A percentile compares a stretch with the other conserved stretches of the same genome.
Conservation (phyloP, 2,329 filamentous ascomycete species). For the Penicillium decumbens region DNA sequence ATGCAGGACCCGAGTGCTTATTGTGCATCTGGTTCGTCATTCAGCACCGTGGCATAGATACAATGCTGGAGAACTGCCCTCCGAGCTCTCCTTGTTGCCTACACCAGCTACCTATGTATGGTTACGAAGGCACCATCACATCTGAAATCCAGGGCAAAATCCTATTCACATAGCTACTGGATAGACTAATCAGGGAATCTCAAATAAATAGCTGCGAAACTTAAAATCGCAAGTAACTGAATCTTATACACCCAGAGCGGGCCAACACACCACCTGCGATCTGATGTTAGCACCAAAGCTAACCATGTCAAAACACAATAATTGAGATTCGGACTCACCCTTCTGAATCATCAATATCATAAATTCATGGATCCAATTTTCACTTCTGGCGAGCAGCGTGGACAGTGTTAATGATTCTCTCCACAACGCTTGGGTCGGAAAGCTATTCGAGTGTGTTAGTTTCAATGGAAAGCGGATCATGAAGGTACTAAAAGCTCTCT, state of each 20-base stretch:
- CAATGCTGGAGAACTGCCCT: neutral
- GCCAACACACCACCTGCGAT: neutral
- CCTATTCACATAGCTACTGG: constrained; percentile 19
- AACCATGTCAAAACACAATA: neutral
- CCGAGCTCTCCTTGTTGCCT: neutral
- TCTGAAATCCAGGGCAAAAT: constrained; percentile 5
- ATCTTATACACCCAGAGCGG: neutral
- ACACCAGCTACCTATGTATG: neutral
- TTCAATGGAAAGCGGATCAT: neutral
- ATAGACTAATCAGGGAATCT: constrained; percentile 23
- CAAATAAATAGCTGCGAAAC: constrained; percentile 16
- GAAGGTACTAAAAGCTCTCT: constrained; percentile 34
- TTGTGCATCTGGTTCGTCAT: neutral
- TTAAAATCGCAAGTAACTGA: constrained; percentile 6
- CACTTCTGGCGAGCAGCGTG: constrained; percentile 50
- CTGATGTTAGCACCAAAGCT: neutral
- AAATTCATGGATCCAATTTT: constrained; percentile 15
- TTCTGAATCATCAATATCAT: constrained; percentile 22
- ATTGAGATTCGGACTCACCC: constrained; percentile 3
- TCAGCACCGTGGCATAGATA: neutral
- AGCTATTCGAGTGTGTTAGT: constrained; percentile 51
- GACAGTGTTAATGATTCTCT: constrained; percentile 80
- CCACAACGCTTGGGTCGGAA: constrained; percentile 82
- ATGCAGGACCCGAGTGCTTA: neutral
- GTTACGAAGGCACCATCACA: neutral